Conservation (phyloP, 2,329 filamentous ascomycete species). For the Rutstroemia sp. region DNA sequence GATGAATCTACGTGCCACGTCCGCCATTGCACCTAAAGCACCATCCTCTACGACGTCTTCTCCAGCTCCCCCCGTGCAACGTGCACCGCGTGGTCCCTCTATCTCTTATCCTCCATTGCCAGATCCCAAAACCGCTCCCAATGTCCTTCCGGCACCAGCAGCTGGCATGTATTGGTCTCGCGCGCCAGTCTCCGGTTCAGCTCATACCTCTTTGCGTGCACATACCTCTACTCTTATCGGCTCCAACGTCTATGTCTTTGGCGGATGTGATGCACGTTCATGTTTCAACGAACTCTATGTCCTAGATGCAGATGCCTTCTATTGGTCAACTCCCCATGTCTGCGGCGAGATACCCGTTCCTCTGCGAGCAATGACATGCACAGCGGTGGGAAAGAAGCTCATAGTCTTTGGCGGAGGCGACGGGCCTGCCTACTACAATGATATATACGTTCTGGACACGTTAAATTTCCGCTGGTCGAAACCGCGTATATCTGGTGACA, state of each 20-base stretch:
- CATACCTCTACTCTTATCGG: conserved; percentile 61
- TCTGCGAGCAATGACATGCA: conserved; percentile 64
- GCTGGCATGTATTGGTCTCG: conserved; percentile 69
- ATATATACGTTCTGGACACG: conserved; percentile 65
- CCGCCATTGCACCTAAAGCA: conserved; percentile 27
- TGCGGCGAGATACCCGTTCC: conserved; percentile 58
- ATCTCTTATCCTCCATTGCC: conserved; percentile 49
- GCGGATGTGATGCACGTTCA: conserved; percentile 57
- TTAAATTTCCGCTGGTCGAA: conserved; percentile 60
- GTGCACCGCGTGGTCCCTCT: conserved; percentile 31
- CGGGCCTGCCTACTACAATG: conserved; percentile 64
- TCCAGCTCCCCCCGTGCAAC: conserved; percentile 20
- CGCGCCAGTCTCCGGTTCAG: conserved; percentile 54
- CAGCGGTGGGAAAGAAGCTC: conserved; percentile 62
- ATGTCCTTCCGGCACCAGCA: conserved; percentile 55
- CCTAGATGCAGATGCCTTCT: conserved; percentile 61
- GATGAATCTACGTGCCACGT: conserved; percentile 42
- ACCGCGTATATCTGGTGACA: conserved; percentile 50
- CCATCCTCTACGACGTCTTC: conserved; percentile 16
- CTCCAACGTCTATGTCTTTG: conserved; percentile 61
- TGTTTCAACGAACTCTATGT: conserved; percentile 67
- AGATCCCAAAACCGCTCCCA: conserved; percentile 47
- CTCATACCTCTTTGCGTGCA: conserved; percentile 54
- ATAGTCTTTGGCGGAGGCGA: conserved; percentile 65
- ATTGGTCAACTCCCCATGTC: conserved; percentile 60